Evolutionary conservation across 768 basidiomycete genomes (phyloP).

Genomic region (Suillus americanus): DNA sequence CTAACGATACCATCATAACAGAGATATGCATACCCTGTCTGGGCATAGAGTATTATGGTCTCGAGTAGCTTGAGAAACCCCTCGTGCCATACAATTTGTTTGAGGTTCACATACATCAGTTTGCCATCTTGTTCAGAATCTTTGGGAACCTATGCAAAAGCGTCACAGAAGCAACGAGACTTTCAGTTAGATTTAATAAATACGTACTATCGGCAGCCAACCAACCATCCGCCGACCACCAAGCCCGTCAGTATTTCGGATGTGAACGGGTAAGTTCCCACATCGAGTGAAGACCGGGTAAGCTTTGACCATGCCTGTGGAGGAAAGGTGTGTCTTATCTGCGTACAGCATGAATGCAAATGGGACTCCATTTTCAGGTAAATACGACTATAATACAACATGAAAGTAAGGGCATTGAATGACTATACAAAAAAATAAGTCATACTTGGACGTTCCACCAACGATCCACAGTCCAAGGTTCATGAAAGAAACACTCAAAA

Average conservation of each 20-base stretch:
- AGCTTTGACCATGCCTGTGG: conserved; percentile 37
- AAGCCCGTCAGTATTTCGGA: conserved; percentile 33
- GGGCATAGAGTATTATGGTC: conserved; percentile 17
- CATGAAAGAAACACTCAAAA: conserved; percentile 30
- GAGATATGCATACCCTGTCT: conserved; percentile 18
- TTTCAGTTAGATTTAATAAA: conserved; percentile 9
- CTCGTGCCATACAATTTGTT: conserved; percentile 37
- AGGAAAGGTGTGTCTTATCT: conserved; percentile 39
- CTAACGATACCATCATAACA: conserved; percentile 32
- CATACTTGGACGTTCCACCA: conserved; percentile 40
- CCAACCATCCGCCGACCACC: conserved; percentile 38
- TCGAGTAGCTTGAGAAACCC: conserved; percentile 30
- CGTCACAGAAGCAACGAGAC: too few species aligned
- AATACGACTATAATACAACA: background rate
- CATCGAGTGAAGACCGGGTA: conserved; percentile 37
- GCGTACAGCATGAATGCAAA: conserved; percentile 38
- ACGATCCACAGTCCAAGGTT: conserved; percentile 38
- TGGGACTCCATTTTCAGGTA: conserved; percentile 19
- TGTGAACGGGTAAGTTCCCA: conserved; percentile 31
- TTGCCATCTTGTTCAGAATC: conserved; percentile 31
- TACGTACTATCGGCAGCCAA: conserved; percentile 34
- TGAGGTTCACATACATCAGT: conserved; percentile 28
- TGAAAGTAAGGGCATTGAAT: too few species aligned
- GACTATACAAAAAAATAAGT: background rate
- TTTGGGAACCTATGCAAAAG: background rate